Percentiles rank a stretch among this genome's conserved stretches.
phyloP scores from a whole-genome alignment of 2,329 filamentous ascomycete genomes.

The Sporothrix phasma region DNA sequence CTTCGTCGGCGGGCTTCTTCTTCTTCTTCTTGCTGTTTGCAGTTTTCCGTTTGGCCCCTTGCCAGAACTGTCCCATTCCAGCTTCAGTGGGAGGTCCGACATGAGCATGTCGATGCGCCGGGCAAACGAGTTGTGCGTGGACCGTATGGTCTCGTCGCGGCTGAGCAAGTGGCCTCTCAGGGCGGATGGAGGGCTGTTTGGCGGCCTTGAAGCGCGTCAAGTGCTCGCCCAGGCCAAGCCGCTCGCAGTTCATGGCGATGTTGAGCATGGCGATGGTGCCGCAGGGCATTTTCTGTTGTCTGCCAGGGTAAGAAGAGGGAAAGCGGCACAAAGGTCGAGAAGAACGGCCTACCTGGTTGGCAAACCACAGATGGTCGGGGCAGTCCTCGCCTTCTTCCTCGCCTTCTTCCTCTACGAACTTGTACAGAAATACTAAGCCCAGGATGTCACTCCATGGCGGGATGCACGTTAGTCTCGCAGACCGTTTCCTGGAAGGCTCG shows the following conservation, averaged over 20 bases:
- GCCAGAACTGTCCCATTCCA: slow-evolving; percentile 39
- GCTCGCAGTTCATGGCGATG: slow-evolving; percentile 75
- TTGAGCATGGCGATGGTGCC: slow-evolving; percentile 89
- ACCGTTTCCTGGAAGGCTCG: neutral
- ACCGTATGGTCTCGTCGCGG: slow-evolving; percentile 65
- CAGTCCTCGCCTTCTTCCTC: slow-evolving; percentile 44
- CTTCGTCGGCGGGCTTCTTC: slow-evolving; percentile 30
- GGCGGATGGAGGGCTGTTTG: slow-evolving; percentile 60
- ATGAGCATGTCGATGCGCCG: slow-evolving; percentile 69
- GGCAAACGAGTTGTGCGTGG: slow-evolving; percentile 81
- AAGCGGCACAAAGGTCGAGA: neutral
- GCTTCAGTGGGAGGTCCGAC: slow-evolving; percentile 55
- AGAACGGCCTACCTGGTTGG: slow-evolving; percentile 59
- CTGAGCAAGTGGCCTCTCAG: slow-evolving; percentile 67
- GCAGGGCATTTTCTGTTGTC: slow-evolving; percentile 75
- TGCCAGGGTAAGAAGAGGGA: slow-evolving; percentile 26
- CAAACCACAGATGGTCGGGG: slow-evolving; percentile 70
- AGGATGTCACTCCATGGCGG: slow-evolving; percentile 54
- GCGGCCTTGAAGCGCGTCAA: slow-evolving; percentile 63
- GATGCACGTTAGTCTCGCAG: slow-evolving; percentile 18
- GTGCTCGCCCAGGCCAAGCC: slow-evolving; percentile 57
- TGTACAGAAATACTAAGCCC: slow-evolving; percentile 83
- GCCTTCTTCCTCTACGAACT: slow-evolving; percentile 49
- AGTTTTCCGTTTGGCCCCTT: slow-evolving; percentile 20
- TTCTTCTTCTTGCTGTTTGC: slow-evolving; percentile 30